Evolutionary conservation across 78 protist species (phyloP).

Genomic region (Dictyostelium capitatum): DNA sequence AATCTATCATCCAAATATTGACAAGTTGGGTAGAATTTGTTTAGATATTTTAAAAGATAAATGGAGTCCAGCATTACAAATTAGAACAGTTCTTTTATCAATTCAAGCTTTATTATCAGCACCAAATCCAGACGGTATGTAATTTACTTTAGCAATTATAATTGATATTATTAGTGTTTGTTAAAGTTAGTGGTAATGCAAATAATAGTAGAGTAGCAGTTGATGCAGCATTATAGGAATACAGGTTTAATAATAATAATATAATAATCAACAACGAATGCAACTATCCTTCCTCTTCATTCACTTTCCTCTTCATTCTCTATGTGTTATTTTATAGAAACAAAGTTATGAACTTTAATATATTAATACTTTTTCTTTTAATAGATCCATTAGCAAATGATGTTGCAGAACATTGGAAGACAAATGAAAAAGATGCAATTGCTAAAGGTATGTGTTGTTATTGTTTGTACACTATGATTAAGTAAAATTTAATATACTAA

Average conservation of each 20-base stretch:
- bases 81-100: conserved; percentile 96
- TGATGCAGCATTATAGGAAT: too few species aligned
- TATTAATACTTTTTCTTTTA: not conserved
- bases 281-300: too few species aligned
- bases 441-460: conserved; percentile 65
- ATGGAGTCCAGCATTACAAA: conserved; percentile 99
- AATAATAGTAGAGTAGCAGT: not conserved
- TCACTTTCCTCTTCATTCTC: too few species aligned
- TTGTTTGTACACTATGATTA: too few species aligned
- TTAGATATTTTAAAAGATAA: conserved; percentile 98
- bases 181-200: not conserved
- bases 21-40: conserved; percentile 98
- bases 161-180: not conserved
- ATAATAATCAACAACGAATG: not conserved
- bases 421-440: conserved; percentile 81
- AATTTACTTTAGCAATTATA: not conserved
- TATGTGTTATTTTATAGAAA: too few species aligned
- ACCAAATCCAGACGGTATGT: conserved; percentile 85
- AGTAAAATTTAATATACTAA: too few species aligned
- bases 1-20: conserved; percentile 99
- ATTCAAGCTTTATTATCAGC: conserved; percentile 92
- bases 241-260: not conserved
- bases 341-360: too few species aligned
- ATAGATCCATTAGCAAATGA: conserved; percentile 85
- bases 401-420: conserved; percentile 86